phyloP scores from a whole-genome alignment of 257 asterid species.

The Solanum sitiens region DNA sequence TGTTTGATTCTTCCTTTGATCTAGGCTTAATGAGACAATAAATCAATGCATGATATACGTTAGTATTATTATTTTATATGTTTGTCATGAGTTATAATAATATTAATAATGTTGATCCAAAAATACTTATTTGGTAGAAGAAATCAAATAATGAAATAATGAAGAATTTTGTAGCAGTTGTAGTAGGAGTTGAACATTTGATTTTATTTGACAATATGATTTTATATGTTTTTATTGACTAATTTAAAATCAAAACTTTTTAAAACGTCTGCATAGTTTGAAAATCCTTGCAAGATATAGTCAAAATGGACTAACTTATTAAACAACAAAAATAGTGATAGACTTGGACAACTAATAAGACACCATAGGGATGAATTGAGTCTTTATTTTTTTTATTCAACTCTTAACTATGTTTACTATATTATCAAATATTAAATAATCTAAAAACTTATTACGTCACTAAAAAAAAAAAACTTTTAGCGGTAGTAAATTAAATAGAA shows the following conservation, averaged over 20 bases:
- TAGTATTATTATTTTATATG: background rate
- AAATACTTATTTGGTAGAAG: background rate
- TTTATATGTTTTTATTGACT: background rate
- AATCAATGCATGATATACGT: background rate
- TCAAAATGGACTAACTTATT: background rate
- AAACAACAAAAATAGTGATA: background rate
- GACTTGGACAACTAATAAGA: background rate
- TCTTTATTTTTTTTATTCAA: background rate
- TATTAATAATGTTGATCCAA: background rate
- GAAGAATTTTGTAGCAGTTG: background rate
- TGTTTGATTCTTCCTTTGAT: background rate
- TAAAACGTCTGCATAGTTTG: background rate
- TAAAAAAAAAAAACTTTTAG: too few species aligned
- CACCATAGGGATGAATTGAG: background rate
- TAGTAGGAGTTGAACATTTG: background rate
- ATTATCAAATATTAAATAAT: background rate
- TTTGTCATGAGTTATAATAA: background rate
- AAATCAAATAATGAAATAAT: background rate
- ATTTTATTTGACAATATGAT: background rate
- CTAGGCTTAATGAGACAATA: background rate
- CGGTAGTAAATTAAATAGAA: too few species aligned
- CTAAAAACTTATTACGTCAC: too few species aligned
- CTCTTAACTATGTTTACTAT: background rate
- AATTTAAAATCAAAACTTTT: background rate
- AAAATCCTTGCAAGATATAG: background rate